Evolutionary conservation across 768 basidiomycete genomes (phyloP), one percentile per base, ranked within the genome.

Genomic region (Scleroderma bovista): DNA sequence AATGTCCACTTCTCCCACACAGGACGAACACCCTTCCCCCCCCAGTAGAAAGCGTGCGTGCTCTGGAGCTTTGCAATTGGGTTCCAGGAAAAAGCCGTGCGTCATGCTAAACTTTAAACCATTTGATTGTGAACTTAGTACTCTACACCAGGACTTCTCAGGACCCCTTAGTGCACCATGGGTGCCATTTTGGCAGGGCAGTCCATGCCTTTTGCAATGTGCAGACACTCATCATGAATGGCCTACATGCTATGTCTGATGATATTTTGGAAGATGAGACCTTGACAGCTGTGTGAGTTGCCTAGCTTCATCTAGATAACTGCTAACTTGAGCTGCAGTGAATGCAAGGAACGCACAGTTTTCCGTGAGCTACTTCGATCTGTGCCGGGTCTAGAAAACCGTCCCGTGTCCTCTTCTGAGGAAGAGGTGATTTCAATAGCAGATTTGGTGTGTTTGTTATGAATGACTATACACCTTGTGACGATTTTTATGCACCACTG

Each of bases 101-200:
- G 12, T 13, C n/a, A 36, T 36, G 34, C 5, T 13, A 6, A 36
- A 5, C n/a, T 36, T n/a, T 12, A 36, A 29, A 29, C 26, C 4
- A 5, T 15, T 12, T 36, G 34, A n/a, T 13, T 36, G 12, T 36
- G 5, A 3, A 15, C 34, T 36, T 36, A 7, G 8, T 33, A 15
- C n/a, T 36, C 12, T 36, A 12, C n/a, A 15, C n/a, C 5, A 41
- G 40, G 17, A 39, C 8, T 15, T 13, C 24, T 16, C 29, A 45
- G 22, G 60, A 58, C 51, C 61, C 56, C 8, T 33, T 62, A 20
- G 51, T 56, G n/a, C 58, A 61, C 31, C 52, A 60, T 39, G 55
- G 62, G 4, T 42, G 38, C 6, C 62, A 65, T 36, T 65, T 65
- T 24, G 51, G 61, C 3, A 13, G 50, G 31, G 53, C 53, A 2